Conservation (phyloP, 148 eudicot genomes). For the Selenicereus undatus region DNA sequence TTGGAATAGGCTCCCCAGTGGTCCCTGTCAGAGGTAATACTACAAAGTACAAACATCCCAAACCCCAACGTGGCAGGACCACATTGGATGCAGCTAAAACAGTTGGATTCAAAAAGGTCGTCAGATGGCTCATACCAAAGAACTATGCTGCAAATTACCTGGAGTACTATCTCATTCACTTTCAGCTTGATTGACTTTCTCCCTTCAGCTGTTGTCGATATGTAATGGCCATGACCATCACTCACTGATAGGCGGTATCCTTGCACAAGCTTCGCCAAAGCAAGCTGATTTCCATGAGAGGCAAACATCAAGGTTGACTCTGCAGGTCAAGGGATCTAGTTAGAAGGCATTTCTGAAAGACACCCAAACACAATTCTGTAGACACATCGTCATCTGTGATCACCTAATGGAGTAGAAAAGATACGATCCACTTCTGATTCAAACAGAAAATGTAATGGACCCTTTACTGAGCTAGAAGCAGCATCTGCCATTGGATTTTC, state of each 20-base stretch:
- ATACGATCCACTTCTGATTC: conserved; percentile 85
- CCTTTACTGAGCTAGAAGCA: conserved; percentile 46
- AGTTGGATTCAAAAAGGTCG: background rate
- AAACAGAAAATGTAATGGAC: conserved; percentile 66
- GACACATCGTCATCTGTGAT: conserved; percentile 12
- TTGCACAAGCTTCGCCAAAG: no score
- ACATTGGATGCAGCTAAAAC: background rate
- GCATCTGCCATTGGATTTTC: conserved; percentile 41
- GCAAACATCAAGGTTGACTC: conserved; percentile 40
- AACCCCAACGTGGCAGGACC: background rate
- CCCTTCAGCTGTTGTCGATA: no score
- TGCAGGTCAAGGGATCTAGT: conserved; percentile 37
- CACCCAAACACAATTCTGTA: background rate
- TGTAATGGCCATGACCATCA: no score
- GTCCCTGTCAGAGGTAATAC: background rate
- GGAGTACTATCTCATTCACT: conserved; percentile 70
- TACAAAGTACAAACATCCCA: background rate
- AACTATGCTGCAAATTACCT: conserved; percentile 42
- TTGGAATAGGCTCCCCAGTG: background rate
- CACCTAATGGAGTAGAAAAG: conserved; percentile 98
- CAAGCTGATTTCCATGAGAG: no score
- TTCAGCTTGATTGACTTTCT: no score
- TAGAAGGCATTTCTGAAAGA: conserved; percentile 25
- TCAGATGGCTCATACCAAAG: background rate
- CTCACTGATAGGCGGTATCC: no score